Base-by-base conservation (phyloP, 768 basidiomycete genomes). In the Galerina sulciceps region DNA sequence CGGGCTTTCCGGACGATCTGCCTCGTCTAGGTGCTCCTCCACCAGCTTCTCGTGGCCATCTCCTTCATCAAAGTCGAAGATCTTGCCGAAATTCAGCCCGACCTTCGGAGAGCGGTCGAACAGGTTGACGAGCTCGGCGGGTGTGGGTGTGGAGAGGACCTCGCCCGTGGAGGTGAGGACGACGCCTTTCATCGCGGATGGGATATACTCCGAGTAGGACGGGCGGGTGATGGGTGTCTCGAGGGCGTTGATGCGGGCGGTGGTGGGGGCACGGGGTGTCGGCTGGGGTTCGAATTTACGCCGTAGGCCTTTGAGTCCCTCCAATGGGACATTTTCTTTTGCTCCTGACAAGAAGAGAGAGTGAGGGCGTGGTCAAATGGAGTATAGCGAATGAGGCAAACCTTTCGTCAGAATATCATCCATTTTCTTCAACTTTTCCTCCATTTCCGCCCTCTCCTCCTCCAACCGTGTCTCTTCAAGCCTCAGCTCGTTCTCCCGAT, bases 111-210 rank as follows among this genome's bases (percentile, higher is more conserved):
- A 88, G 41, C 82, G 80, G 31, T 84, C 80, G 65, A 93, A 89
- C 2, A 92, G 77, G 36, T 82, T 85, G 2, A 81, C 81, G 0
- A 93, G 77, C 65, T 89, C 88, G 0, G 79, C 75, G 0, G 88
- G 89, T 1, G 82, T 78, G 1, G 92, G 92, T 11, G 92, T 94
- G 3, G 84, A 79, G 6, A 94, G 76, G 1, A 81, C 76, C 67
- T 93, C 86, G 8, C 93, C 92, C 0, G 93, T 93, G 8, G 87
- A 77, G 0, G 93, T 93, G 37, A 93, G 78, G 31, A 94, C 80
- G 38, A 94, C 89, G 2, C 93, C 87, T 68, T 88, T 88, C 87
- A 89, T 89, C 1, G 87, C 87, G 3, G 83, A 85, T 2, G 77
- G 78, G 34, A 76, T 69, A 20, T 64, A 71, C 8, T 79, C 78